Conservation (phyloP, 2,329 filamentous ascomycete species). For the Phyllosticta citriasiana region DNA sequence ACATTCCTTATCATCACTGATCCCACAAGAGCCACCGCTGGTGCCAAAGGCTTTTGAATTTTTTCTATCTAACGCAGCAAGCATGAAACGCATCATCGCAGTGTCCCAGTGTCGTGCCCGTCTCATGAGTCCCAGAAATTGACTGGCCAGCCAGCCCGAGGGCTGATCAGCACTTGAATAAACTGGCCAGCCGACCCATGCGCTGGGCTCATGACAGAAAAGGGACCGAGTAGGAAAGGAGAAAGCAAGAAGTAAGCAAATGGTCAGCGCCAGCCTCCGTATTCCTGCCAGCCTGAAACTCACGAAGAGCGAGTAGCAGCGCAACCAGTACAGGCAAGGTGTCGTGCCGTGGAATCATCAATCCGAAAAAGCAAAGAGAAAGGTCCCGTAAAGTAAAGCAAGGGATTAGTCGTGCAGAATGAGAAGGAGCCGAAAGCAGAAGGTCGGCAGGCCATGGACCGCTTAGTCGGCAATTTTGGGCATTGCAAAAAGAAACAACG, state of each 20-base stretch:
- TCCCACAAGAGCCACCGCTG: neutral
- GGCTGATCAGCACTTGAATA: neutral
- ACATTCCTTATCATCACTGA: neutral
- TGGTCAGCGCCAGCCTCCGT: neutral
- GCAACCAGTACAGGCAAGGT: neutral
- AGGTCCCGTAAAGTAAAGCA: neutral
- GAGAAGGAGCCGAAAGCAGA: no score
- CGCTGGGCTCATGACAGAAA: neutral
- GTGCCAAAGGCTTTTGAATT: constrained; percentile 1
- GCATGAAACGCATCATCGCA: neutral
- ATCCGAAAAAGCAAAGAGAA: neutral
- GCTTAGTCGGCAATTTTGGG: no score
- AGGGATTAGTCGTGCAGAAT: no score
- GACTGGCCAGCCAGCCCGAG: neutral
- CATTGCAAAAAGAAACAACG: no score
- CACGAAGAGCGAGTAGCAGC: neutral
- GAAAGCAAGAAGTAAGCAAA: neutral
- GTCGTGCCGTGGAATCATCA: neutral
- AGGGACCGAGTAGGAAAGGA: neutral
- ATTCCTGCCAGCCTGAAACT: neutral
- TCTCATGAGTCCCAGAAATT: no score
- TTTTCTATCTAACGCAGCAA: neutral
- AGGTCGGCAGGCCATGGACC: no score
- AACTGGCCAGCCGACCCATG: neutral
- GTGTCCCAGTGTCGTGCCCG: neutral